Base-by-base conservation (phyloP, 805 yeast species). In the Geotrichum ghanense region DNA sequence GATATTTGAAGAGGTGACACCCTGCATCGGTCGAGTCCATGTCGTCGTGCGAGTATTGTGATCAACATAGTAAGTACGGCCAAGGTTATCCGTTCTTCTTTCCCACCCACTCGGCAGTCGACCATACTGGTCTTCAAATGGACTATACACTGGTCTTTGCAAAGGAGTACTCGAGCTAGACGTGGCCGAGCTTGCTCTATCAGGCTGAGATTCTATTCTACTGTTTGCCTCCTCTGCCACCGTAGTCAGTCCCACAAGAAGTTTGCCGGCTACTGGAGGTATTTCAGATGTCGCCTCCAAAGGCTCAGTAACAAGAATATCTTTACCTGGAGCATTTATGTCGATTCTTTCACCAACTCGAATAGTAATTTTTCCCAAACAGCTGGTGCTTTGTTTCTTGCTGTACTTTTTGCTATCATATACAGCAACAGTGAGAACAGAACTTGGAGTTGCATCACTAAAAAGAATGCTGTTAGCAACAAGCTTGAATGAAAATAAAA, bases 51-150 rank as follows among this genome's bases (percentile, higher is more conserved):
- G 81, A 19, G 96, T 85, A 65, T 90, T 88, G 68, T 92, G 99
- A 67, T 92, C 99, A 31, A 92, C 98, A 62, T 90, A 92, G 67
- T 92, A 92, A 1, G 97, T 90, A 61, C 99, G 78, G 24, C 98
- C 98, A 59, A 88, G 85, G 64, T 88, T 87, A 64, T 92, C 99
- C 1, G 97, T 89, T 67, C 98, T 78, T 56, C 98, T 80, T 66
- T 92, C 99, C 97, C 98, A 92, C 3, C 99, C 99, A 3, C 96
- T 87, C 2, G 98, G 99, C 55, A 92, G 73, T 61, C 96, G 75
- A 40, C 99, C 99, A 57, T 79, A 79, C 64, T 90, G 97, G 67
- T 92, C 99, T 67, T 92, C 98, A 63, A 92, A 92, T 1, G 97
- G 86, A 3, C 95, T 84, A 57, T 81, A 82, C 60, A 82, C 94